Base-by-base conservation (phyloP, 768 basidiomycete genomes). In the Vararia minispora region DNA sequence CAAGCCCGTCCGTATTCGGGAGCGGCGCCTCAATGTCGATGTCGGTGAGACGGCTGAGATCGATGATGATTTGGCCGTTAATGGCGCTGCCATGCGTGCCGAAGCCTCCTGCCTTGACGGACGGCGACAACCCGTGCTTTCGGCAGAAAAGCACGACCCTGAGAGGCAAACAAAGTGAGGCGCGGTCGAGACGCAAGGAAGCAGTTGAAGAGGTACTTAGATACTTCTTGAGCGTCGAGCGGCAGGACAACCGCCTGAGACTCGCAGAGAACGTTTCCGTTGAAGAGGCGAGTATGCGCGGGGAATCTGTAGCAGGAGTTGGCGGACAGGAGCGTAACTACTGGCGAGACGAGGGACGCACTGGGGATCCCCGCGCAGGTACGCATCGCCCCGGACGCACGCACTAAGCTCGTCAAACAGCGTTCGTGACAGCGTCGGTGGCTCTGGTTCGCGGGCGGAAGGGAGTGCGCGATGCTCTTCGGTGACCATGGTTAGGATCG, bases 31-130 rank as follows among this genome's bases (percentile, higher is more conserved):
- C 82, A 38, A 89, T 76, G 23, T 76, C 71, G 27, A 84, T 64
- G 26, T 79, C 77, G 37, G 65, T 64, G 35, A 95, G 61, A 48
- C 68, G 72, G 50, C 68, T 72, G 33, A 94, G 59, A 60, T 94
- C 91, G 47, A 92, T 58, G 52, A 94, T 77, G 40, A 94, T 65
- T 50, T 92, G 81, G 26, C 91, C 91, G 12, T 76, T 77, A 38
- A 92, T 73, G 33, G 86, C 75, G 83, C 88, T 89, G 1, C 88
- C 90, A 8, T 80, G 86, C 1, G 85, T 91, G 5, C 89, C 91
- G 53, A 84, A 91, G 0, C 91, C 91, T 18, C 91, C 91, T 1
- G 86, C 83, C 55, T 88, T 90, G 49, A 90, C 71, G 7, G 86
- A 89, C 5, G 82, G 72, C 8, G 80, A 76, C 3, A 92, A 61